These are phyloP conservation scores for Ambrosia artemisiifolia DNA, from an alignment of 129 eudicot species.

Conservation along the genomic window DNA sequence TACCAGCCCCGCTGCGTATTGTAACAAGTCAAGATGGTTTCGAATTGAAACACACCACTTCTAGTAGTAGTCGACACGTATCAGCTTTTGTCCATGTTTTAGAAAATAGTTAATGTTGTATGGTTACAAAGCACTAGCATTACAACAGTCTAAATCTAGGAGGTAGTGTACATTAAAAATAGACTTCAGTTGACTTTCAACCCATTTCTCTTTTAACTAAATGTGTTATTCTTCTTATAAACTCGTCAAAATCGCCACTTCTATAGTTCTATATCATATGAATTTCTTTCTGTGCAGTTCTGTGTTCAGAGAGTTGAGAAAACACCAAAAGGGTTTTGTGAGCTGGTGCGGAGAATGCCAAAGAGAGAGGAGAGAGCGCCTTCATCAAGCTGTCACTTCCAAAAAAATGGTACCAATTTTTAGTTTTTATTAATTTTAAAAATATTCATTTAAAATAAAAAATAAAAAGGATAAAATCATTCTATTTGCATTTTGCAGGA, in stretches of 20 bases:
- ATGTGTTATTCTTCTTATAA: too few species aligned
- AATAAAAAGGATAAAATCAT: background rate
- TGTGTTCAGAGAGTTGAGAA: conserved; percentile 74
- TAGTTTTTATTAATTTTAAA: background rate
- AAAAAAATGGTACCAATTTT: conserved; percentile 44
- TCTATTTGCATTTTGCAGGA: conserved; percentile 36
- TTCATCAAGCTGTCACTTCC: conserved; percentile 47
- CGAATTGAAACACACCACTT: too few species aligned
- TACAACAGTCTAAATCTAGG: background rate
- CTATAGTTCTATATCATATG: background rate
- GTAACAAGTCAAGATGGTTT: too few species aligned
- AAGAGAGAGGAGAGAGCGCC: conserved; percentile 70
- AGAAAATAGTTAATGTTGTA: background rate
- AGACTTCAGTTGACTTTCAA: background rate
- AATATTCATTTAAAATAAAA: background rate
- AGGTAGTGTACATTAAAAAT: background rate
- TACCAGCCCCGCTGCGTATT: too few species aligned
- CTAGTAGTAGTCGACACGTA: too few species aligned
- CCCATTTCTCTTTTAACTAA: background rate
- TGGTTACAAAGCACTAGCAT: background rate
- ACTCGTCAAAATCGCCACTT: background rate
- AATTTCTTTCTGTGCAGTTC: conserved; percentile 40
- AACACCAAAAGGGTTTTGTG: conserved; percentile 59
- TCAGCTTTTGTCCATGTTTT: too few species aligned
- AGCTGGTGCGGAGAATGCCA: conserved; percentile 88